Percentiles rank a stretch among this genome's conserved stretches.
phyloP scores from a whole-genome alignment of 202 grass and related monocot genomes.

The Sporobolus alterniflorus region DNA sequence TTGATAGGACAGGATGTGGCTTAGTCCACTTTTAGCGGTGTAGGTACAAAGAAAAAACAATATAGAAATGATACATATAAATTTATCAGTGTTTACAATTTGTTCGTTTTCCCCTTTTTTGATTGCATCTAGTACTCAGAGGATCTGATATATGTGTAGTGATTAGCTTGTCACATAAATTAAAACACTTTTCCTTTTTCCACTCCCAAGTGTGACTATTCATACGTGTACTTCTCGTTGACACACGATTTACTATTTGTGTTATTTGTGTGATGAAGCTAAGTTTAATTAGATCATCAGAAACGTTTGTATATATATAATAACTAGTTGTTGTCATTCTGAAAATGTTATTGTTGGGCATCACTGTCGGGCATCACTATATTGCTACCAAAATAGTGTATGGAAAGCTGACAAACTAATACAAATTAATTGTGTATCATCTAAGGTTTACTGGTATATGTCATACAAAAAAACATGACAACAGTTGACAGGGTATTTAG shows the following conservation, averaged over 20 bases:
- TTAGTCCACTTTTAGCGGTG: slow-evolving; percentile 27
- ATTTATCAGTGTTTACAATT: slow-evolving; percentile 1
- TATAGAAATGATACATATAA: slow-evolving; percentile 23
- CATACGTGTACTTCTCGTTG: slow-evolving; percentile 18
- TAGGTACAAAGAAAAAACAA: slow-evolving; percentile 39
- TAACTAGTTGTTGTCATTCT: background rate
- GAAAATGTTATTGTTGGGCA: background rate
- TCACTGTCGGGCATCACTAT: no score
- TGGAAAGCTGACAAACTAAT: background rate
- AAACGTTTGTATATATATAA: background rate
- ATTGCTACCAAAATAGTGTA: background rate
- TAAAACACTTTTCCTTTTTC: slow-evolving; percentile 13
- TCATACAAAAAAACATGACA: no score
- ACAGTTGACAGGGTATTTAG: no score
- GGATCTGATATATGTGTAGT: slow-evolving; percentile 24
- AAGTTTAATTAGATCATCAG: background rate
- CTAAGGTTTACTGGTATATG: no score
- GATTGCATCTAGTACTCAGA: background rate
- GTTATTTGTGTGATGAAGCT: slow-evolving; percentile 31
- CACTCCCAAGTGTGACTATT: slow-evolving; percentile 27
- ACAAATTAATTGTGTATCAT: background rate
- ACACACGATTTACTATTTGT: background rate
- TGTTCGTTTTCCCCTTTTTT: background rate
- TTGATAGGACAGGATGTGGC: slow-evolving; percentile 39
- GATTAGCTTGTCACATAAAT: slow-evolving; percentile 42